Percentiles rank a stretch among this genome's conserved stretches.
These are phyloP conservation scores for Blepharisma undulans DNA, from an alignment of 169 alveolate species.

Conservation along the genomic window DNA sequence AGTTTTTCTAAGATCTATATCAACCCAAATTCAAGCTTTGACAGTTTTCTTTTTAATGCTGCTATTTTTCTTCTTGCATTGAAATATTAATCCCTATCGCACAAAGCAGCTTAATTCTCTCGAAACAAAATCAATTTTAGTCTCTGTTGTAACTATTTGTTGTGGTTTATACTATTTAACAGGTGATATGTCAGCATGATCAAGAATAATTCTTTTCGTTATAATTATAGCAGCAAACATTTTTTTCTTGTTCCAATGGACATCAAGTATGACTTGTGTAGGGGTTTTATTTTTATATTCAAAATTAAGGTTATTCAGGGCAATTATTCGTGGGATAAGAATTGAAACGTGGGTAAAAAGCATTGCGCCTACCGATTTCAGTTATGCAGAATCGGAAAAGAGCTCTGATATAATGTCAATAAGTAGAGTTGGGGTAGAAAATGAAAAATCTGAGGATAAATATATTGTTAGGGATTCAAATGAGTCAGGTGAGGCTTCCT, in stretches of 20 bases:
- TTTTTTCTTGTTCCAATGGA: not conserved
- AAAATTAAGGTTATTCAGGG: not conserved
- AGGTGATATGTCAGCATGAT: not conserved
- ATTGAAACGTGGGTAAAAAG: not conserved
- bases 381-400: too few relatives aligned
- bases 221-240: not conserved
- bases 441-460: too few relatives aligned
- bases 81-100: constrained; percentile 37
- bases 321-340: not conserved
- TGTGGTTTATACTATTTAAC: constrained; percentile 52
- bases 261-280: not conserved
- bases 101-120: constrained; percentile 33
- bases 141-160: constrained; percentile 43
- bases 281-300: not conserved
- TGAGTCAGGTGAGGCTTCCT: too few relatives aligned
- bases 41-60: not conserved
- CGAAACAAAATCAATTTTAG: constrained; percentile 29
- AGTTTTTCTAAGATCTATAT: constrained; percentile 28
- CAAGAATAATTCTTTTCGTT: not conserved
- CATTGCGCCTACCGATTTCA: not conserved
- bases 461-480: too few relatives aligned
- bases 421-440: too few relatives aligned
- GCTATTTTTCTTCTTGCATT: not conserved
- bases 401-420: too few relatives aligned
- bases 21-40: not conserved